Percentiles rank a stretch among this genome's conserved stretches.
phyloP scores from a whole-genome alignment of 2,329 filamentous ascomycete genomes.

The Pezicula radicicola region DNA sequence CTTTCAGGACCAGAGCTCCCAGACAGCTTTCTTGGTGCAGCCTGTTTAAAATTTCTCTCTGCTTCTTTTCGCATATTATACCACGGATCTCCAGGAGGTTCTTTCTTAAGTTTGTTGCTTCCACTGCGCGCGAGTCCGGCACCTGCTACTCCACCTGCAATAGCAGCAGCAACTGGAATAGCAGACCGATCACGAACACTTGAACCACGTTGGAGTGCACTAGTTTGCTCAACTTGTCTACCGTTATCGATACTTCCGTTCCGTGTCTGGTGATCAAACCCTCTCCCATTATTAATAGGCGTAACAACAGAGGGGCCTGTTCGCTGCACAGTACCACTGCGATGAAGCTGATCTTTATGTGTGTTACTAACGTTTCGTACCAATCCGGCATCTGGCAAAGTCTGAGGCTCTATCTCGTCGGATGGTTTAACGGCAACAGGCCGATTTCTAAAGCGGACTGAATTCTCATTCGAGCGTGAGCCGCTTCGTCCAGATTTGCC shows the following conservation, averaged over 20 bases:
- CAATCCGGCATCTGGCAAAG: constrained; percentile 26
- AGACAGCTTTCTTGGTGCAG: constrained; percentile 21
- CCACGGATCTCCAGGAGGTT: constrained; percentile 51
- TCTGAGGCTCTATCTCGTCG: constrained; percentile 19
- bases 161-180: constrained; percentile 23
- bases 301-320: constrained; percentile 14
- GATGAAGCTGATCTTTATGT: constrained; percentile 32
- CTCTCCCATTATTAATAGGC: constrained; percentile 10
- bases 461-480: constrained; percentile 22
- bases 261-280: constrained; percentile 22
- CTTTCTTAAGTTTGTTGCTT: constrained; percentile 59
- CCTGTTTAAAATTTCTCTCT: constrained; percentile 34
- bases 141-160: constrained; percentile 5
- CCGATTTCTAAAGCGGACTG: constrained; percentile 27
- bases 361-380: constrained; percentile 28
- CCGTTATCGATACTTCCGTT: constrained; percentile 3
- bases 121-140: constrained; percentile 43
- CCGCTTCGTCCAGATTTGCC: constrained; percentile 23
- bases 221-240: background rate
- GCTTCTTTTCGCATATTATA: constrained; percentile 39
- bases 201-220: constrained; percentile 43
- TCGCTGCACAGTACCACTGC: constrained; percentile 25
- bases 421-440: constrained; percentile 20
- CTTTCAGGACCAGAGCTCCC: constrained; percentile 8
- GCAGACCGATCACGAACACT: constrained; percentile 59